A percentile compares a stretch with the other conserved stretches of the same genome.
Conservation (phyloP, 306 rosid species). For the Quercus dentata region DNA sequence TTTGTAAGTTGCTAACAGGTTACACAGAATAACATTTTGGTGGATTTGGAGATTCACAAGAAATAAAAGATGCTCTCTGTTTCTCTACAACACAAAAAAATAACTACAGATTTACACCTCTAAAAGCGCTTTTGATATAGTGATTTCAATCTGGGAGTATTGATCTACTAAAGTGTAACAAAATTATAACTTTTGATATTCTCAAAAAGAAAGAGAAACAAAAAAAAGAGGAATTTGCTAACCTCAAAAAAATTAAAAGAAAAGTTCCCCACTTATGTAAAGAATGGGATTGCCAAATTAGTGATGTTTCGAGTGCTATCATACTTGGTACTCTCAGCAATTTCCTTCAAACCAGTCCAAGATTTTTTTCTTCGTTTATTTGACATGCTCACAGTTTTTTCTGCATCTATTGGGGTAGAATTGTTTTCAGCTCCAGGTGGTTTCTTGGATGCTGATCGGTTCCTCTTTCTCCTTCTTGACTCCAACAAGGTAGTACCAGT, state of each 20-base stretch:
- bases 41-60: too few relatives aligned
- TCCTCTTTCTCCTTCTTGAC: slow-evolving; percentile 46
- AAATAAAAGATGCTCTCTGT: too few relatives aligned
- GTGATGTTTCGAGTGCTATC: slow-evolving; percentile 12
- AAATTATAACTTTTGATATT: too few relatives aligned
- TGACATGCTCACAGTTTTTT: slow-evolving; percentile 24
- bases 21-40: too few relatives aligned
- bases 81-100: too few relatives aligned
- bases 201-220: too few relatives aligned
- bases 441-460: slow-evolving; percentile 32
- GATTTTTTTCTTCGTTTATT: slow-evolving; percentile 57
- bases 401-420: slow-evolving; percentile 24
- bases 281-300: slow-evolving; percentile 45
- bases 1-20: too few relatives aligned
- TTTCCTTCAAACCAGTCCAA: slow-evolving; percentile 82
- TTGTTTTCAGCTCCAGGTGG: slow-evolving; percentile 23
- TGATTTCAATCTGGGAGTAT: too few relatives aligned
- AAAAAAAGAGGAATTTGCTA: too few relatives aligned
- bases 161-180: too few relatives aligned
- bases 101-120: too few relatives aligned
- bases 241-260: neutral
- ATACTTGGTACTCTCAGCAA: slow-evolving; percentile 37
- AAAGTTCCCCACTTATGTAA: slow-evolving; percentile 8
- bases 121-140: too few relatives aligned
- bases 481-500: slow-evolving; percentile 22